Evolutionary conservation across 768 basidiomycete genomes (phyloP), one percentile per base, ranked within the genome.

Genomic region (Gyrodon lividus): DNA sequence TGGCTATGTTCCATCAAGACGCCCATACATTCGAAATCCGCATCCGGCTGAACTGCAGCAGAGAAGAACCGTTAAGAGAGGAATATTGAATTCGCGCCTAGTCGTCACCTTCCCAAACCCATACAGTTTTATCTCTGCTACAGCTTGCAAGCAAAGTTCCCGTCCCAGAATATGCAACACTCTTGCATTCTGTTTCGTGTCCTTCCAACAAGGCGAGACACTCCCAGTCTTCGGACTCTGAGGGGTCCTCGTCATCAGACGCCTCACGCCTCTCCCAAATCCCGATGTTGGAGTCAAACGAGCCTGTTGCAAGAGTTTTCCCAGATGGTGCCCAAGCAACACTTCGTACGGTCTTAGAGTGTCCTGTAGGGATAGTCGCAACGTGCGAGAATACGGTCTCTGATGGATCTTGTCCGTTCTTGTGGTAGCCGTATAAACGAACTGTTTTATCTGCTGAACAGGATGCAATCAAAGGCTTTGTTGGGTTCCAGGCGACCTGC

Each of bases 1-100:
- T 98, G 96, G 2, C 79, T 80, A 63, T 99, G 97, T 59, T 98
- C 94, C 92, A 98, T 97, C 58, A 96, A 74, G 34, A 99, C 97
- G 19, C 84, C 85, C 71, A 98, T 80, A 64, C 94, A 97, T 61
- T 98, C 95, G 54, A 96, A 97, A 59, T 98, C 95, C 13, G 84
- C 75, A 63, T 98, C 93, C 9, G 93, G 92, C 50, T 89, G 87
- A 2, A 89, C 95, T 95, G 58, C 7, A 26, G 17, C 13, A 34
- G 23, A 39, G 33, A 20, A 42, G 30, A 39, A 16, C 6, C 6
- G 16, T 55, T 34, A 57, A 48, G 49, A 5, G 28, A 41, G 12
- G 43, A 39, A 50, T 43, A 34, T 12, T 12, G 41, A 9, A 12
- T 6, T 12, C 22, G 30, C 55, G 30, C 38, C 16, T 24, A 16